Conservation (phyloP, 495 filamentous ascomycete genomes). For the Aspergillus diversus region DNA sequence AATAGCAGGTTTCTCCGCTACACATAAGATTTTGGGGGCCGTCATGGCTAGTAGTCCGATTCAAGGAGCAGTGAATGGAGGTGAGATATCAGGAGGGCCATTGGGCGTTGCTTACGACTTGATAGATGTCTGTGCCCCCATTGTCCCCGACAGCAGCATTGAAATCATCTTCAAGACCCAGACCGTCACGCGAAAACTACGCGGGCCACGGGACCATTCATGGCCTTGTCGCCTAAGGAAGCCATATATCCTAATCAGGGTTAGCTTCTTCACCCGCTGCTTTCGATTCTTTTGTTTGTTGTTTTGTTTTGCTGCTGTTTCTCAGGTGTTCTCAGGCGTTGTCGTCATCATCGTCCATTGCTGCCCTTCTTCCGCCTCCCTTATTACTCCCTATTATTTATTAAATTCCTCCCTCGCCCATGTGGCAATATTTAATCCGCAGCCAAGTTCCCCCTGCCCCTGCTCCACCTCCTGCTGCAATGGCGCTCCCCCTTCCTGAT, state of each 20-base stretch:
- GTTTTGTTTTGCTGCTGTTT: conserved; percentile 9
- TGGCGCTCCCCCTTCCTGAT: conserved; percentile 66
- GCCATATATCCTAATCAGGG: neutral
- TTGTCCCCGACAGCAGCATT: neutral
- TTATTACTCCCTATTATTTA: neutral
- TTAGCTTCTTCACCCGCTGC: conserved; percentile 7
- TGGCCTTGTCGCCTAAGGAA: conserved; percentile 14
- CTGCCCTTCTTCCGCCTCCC: neutral
- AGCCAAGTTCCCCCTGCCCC: conserved; percentile 4
- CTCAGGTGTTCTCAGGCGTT: conserved; percentile 2
- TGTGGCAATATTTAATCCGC: conserved; percentile 16
- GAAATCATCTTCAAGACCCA: neutral
- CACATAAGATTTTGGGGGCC: conserved; percentile 72
- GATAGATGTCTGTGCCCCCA: neutral
- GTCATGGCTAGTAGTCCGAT: conserved; percentile 25
- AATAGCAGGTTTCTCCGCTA: conserved; percentile 97
- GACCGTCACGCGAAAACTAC: conserved; percentile 21
- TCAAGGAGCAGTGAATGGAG: neutral
- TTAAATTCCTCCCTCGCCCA: conserved; percentile 14
- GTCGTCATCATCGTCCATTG: conserved; percentile 3
- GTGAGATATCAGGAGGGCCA: neutral
- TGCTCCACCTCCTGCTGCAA: conserved; percentile 30
- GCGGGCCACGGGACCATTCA: conserved; percentile 13
- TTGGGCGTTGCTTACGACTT: neutral
- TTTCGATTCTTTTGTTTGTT: conserved; percentile 11